Evolutionary conservation across 2,329 filamentous ascomycete genomes (phyloP).

Genomic region (Mariannaea sp.): DNA sequence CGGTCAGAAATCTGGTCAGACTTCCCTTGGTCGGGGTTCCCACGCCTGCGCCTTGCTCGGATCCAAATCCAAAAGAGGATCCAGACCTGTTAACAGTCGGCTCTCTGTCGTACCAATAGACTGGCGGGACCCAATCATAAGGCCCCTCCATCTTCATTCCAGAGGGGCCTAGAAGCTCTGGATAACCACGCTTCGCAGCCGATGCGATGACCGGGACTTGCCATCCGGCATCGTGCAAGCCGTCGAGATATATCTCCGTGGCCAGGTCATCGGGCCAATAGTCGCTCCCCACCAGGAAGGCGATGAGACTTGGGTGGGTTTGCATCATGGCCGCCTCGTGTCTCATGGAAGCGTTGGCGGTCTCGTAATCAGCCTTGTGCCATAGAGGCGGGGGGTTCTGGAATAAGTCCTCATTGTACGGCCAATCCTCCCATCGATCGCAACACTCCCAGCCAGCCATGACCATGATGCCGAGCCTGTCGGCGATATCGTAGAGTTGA

Average conservation of each 20-base stretch:
- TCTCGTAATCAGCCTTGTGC: conserved; percentile 46
- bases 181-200: conserved; percentile 59
- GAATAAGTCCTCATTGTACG: too few species aligned
- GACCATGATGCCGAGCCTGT: conserved; percentile 64
- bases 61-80: conserved; percentile 66
- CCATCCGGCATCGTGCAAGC: conserved; percentile 45
- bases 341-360: conserved; percentile 58
- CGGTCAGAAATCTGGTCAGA: too few species aligned
- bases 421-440: conserved; percentile 67
- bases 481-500: conserved; percentile 62
- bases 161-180: conserved; percentile 55
- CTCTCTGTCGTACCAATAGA: conserved; percentile 63
- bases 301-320: conserved; percentile 61
- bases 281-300: conserved; percentile 65
- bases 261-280: conserved; percentile 66
- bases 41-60: conserved; percentile 65
- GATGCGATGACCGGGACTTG: too few species aligned
- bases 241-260: conserved; percentile 56
- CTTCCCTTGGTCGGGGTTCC: conserved; percentile 64
- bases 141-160: conserved; percentile 71
- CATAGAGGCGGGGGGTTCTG: too few species aligned
- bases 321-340: conserved; percentile 67
- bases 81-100: conserved; percentile 46
- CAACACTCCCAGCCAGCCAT: conserved; percentile 70
- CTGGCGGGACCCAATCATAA: conserved; percentile 69